Evolutionary conservation across 2,329 filamentous ascomycete species (phyloP).

Genomic region (Botrytis cinerea): DNA sequence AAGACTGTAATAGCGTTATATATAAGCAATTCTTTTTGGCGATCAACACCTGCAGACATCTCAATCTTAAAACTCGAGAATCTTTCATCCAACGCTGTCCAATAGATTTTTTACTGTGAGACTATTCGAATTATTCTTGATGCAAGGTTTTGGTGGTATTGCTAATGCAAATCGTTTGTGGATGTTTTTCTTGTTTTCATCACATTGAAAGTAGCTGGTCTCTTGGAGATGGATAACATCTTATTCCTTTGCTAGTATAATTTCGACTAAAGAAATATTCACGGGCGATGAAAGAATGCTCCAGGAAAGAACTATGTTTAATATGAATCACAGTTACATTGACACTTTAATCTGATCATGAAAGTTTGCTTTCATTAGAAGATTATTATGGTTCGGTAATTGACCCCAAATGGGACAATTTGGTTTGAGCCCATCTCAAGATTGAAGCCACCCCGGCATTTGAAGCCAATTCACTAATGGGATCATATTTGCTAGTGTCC

Average conservation of each 20-base stretch:
- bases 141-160: background rate
- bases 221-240: background rate
- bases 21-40: background rate
- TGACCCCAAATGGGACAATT: background rate
- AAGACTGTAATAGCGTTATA: background rate
- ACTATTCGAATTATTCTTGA: background rate
- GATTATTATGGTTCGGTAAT: background rate
- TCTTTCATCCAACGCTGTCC: background rate
- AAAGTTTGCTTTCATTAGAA: background rate
- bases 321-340: background rate
- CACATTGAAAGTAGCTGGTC: background rate
- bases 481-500: background rate
- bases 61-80: background rate
- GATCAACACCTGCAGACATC: background rate
- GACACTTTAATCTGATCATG: background rate
- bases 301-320: background rate
- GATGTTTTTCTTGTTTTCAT: background rate
- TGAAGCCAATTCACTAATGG: background rate
- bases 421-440: background rate
- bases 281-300: background rate
- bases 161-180: no score
- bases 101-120: background rate
- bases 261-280: background rate
- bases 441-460: background rate
- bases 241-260: background rate